phyloP scores from a whole-genome alignment of 2,329 filamentous ascomycete species.

The Neurospora sp. region DNA sequence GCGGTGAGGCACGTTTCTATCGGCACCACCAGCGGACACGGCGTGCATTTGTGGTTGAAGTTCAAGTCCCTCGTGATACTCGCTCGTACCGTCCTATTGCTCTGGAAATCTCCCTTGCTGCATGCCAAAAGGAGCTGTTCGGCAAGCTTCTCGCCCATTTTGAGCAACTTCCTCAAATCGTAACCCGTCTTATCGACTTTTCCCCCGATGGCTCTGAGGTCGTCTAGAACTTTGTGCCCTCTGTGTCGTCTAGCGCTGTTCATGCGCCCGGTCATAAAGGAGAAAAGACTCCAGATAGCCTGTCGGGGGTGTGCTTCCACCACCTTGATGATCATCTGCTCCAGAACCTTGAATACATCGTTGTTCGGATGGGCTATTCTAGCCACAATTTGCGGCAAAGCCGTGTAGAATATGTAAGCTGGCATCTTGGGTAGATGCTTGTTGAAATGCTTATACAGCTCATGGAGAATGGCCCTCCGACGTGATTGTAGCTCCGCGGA shows the following conservation, averaged over 20 bases:
- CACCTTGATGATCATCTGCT: conserved; percentile 77
- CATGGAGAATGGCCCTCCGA: conserved; percentile 56
- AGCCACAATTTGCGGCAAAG: conserved; percentile 89
- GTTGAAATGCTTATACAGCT: conserved; percentile 64
- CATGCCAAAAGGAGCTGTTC: conserved; percentile 75
- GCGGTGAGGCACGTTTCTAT: conserved; percentile 78
- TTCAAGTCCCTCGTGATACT: conserved; percentile 69
- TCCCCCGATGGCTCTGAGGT: conserved; percentile 36
- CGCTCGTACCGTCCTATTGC: conserved; percentile 55
- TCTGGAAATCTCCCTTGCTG: conserved; percentile 63
- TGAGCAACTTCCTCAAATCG: conserved; percentile 64
- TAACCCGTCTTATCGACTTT: conserved; percentile 40
- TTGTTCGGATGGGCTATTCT: conserved; percentile 80
- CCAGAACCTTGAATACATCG: conserved; percentile 67
- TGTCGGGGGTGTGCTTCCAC: conserved; percentile 81
- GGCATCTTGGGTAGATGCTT: conserved; percentile 69
- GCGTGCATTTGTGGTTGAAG: conserved; percentile 77
- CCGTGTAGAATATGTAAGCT: conserved; percentile 69
- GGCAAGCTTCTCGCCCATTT: conserved; percentile 71
- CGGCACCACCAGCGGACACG: conserved; percentile 79
- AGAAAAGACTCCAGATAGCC: conserved; percentile 82
- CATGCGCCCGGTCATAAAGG: conserved; percentile 73
- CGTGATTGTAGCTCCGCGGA: conserved; percentile 42
- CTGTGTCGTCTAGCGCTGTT: conserved; percentile 51
- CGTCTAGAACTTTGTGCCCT: conserved; percentile 42